Evolutionary conservation across 192 early-diverging fungal genomes (phyloP).

Genomic region (Gryganskiella cystojenkinii): DNA sequence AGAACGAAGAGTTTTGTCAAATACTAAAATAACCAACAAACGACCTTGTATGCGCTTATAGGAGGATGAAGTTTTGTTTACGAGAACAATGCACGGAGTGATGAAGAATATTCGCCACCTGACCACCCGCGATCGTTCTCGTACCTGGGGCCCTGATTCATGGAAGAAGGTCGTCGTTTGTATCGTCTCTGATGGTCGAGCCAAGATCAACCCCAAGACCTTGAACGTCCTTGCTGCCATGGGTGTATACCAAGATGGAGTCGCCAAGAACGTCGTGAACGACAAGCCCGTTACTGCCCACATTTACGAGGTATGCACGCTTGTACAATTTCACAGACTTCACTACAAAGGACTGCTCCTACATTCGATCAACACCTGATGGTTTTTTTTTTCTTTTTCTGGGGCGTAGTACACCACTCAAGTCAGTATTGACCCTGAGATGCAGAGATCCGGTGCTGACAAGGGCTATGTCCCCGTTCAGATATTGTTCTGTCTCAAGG

Average conservation of each 20-base stretch:
- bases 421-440: slow-evolving; percentile 70
- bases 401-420: slow-evolving; percentile 75
- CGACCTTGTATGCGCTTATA: slow-evolving; percentile 32
- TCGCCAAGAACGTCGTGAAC: slow-evolving; percentile 67
- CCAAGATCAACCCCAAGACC: slow-evolving; percentile 71
- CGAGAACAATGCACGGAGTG: slow-evolving; percentile 81
- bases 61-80: slow-evolving; percentile 89
- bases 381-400: neutral
- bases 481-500: slow-evolving; percentile 84
- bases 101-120: slow-evolving; percentile 90
- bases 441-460: slow-evolving; percentile 68
- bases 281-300: slow-evolving; percentile 70
- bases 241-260: slow-evolving; percentile 82
- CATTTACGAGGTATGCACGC: slow-evolving; percentile 52
- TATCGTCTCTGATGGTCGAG: slow-evolving; percentile 80
- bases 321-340: neutral
- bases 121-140: slow-evolving; percentile 75
- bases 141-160: slow-evolving; percentile 80
- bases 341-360: no score
- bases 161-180: slow-evolving; percentile 81
- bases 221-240: slow-evolving; percentile 73
- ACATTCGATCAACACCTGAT: neutral
- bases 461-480: slow-evolving; percentile 74
- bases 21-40: no score
- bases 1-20: no score